Evolutionary conservation across 352 stramenopile genomes (phyloP).

Genomic region (Pythium dissimile): DNA sequence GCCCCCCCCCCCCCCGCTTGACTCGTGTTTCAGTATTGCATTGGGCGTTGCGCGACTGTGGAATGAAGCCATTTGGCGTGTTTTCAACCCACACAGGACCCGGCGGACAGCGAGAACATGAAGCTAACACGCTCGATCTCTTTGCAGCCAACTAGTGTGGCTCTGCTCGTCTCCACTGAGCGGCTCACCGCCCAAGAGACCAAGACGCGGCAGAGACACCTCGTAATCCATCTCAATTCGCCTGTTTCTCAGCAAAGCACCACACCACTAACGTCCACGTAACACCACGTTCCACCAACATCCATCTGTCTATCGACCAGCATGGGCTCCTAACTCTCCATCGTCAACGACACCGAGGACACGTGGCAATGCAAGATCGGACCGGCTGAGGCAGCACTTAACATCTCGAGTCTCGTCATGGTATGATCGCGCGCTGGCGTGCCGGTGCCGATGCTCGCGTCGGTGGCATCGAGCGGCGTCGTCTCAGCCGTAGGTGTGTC

Average conservation of each 20-base stretch:
- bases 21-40: too few relatives aligned
- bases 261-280: not conserved
- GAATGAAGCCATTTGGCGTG: not conserved
- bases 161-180: too few relatives aligned
- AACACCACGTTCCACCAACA: too few relatives aligned
- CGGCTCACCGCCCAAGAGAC: too few relatives aligned
- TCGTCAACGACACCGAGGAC: conserved; percentile 22
- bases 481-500: conserved; percentile 15
- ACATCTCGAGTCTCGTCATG: conserved; percentile 15
- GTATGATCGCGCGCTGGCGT: not conserved
- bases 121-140: too few relatives aligned
- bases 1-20: too few relatives aligned
- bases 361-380: conserved; percentile 16
- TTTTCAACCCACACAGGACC: too few relatives aligned
- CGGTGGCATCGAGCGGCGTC: conserved; percentile 1
- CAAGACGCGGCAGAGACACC: too few relatives aligned
- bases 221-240: not conserved
- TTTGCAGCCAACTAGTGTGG: too few relatives aligned
- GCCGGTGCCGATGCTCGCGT: conserved; percentile 1
- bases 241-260: not conserved
- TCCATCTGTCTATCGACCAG: too few relatives aligned
- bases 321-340: conserved; percentile 28
- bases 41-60: too few relatives aligned
- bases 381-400: conserved; percentile 16
- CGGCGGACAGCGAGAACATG: too few relatives aligned